A percentile compares a stretch with the other conserved stretches of the same genome.
Evolutionary conservation across 371 early-diverging fungal species (phyloP).

Genomic region (Blastocladiella emersonii): DNA sequence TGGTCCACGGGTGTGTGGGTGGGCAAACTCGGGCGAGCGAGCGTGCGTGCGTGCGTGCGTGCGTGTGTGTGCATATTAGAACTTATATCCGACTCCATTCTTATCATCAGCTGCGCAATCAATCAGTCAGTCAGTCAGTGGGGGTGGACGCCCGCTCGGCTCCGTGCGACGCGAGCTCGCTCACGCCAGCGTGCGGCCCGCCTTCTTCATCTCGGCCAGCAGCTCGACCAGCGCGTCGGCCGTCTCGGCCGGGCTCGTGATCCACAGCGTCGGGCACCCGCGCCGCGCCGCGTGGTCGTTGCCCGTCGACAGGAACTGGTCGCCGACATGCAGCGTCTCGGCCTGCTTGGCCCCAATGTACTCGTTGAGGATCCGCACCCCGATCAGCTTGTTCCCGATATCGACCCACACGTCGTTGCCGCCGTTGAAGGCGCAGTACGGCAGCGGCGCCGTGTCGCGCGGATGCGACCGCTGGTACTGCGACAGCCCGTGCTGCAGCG

Average conservation of each 20-base stretch:
- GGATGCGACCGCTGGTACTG: constrained; percentile 26
- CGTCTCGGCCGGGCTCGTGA: constrained; percentile 63
- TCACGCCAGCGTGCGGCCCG: too few species aligned
- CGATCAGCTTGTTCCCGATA: constrained; percentile 54
- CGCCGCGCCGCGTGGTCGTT: constrained; percentile 65
- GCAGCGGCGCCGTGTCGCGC: constrained; percentile 34
- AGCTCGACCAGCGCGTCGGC: constrained; percentile 45
- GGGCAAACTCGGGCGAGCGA: too few species aligned
- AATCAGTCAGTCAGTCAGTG: too few species aligned
- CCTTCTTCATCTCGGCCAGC: background rate
- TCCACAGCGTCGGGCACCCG: constrained; percentile 69
- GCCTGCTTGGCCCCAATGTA: constrained; percentile 26
- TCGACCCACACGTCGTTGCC: constrained; percentile 73
- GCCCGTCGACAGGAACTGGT: constrained; percentile 74
- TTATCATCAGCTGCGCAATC: too few species aligned
- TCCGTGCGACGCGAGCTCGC: too few species aligned
- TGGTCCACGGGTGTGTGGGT: too few species aligned
- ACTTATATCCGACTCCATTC: too few species aligned
- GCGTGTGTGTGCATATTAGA: too few species aligned
- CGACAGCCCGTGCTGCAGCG: constrained; percentile 37
- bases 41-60: too few species aligned
- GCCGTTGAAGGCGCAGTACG: constrained; percentile 79
- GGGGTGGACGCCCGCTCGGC: too few species aligned
- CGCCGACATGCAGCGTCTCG: constrained; percentile 64
- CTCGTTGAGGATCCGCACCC: constrained; percentile 49